phyloP scores from a whole-genome alignment of 2,329 filamentous ascomycete genomes.

The Mycogone perniciosa region DNA sequence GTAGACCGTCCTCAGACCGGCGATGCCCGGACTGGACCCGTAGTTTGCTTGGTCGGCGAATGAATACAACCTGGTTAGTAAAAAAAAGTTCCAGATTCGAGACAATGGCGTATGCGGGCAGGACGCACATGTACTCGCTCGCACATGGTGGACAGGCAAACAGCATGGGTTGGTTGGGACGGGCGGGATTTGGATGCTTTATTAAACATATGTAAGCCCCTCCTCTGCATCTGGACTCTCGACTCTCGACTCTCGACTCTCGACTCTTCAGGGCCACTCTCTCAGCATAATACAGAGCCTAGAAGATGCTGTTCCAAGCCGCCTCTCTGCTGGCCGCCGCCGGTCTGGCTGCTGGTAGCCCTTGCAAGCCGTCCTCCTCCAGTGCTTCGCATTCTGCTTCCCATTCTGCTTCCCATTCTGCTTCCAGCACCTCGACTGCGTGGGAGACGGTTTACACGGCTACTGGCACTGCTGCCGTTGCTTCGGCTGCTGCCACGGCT shows the following conservation, averaged over 20 bases:
- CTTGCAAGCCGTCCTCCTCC: background rate
- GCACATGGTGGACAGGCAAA: too few relatives aligned
- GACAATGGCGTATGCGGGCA: too few relatives aligned
- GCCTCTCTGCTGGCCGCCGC: slow-evolving; percentile 21
- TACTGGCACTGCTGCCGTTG: slow-evolving; percentile 44
- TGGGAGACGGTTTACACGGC: slow-evolving; percentile 44
- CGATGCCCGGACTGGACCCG: background rate
- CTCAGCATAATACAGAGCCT: background rate
- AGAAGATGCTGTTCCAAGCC: slow-evolving; percentile 14
- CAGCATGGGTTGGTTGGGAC: too few relatives aligned
- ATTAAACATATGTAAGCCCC: too few relatives aligned
- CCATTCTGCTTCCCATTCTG: too few relatives aligned
- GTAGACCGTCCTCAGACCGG: too few relatives aligned
- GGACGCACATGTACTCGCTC: too few relatives aligned
- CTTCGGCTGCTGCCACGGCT: slow-evolving; percentile 53
- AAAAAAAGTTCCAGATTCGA: background rate
- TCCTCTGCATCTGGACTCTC: too few relatives aligned
- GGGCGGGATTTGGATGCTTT: too few relatives aligned
- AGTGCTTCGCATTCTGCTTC: background rate
- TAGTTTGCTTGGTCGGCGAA: background rate
- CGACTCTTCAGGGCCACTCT: background rate
- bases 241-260: too few relatives aligned
- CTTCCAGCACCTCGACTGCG: slow-evolving; percentile 10
- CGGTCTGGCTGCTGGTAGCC: slow-evolving; percentile 20
- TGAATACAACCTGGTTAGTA: background rate